Percentiles rank a stretch among this genome's conserved stretches.
These are phyloP conservation scores for Sanghuangporus baumii DNA, from an alignment of 1,284 basidiomycete genomes.

Conservation along the genomic window DNA sequence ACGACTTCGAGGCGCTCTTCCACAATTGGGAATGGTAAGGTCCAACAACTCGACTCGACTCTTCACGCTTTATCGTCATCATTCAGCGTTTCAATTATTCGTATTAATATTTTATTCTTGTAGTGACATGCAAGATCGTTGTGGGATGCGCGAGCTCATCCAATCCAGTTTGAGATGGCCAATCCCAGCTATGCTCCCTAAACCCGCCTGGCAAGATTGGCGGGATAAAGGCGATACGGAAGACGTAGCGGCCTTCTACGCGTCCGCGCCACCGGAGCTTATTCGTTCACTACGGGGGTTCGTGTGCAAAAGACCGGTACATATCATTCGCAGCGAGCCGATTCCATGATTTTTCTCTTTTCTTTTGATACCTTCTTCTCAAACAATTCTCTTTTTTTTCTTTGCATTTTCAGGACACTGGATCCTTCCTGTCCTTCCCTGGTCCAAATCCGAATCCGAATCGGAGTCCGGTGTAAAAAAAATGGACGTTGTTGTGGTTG, in stretches of 20 bases:
- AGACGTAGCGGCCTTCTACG: slow-evolving; percentile 16
- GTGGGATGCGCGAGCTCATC: slow-evolving; percentile 49
- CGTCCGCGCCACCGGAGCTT: slow-evolving; percentile 25
- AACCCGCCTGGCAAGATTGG: slow-evolving; percentile 51
- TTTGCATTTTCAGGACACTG: background rate
- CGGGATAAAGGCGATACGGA: slow-evolving; percentile 30
- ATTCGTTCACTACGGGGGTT: slow-evolving; percentile 43
- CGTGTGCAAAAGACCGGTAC: slow-evolving; percentile 32
- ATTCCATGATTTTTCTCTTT: background rate
- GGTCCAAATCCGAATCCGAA: too few species aligned
- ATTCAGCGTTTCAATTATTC: background rate
- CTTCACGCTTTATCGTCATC: background rate
- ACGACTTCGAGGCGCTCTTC: slow-evolving; percentile 64
- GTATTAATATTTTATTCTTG: background rate
- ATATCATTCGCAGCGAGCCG: background rate
- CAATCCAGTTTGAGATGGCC: slow-evolving; percentile 45
- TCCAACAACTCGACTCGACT: too few species aligned
- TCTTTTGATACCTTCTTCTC: background rate
- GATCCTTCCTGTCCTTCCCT: background rate
- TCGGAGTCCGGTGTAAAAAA: too few species aligned
- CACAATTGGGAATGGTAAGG: slow-evolving; percentile 62
- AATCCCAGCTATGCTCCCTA: slow-evolving; percentile 39
- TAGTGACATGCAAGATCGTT: slow-evolving; percentile 74
- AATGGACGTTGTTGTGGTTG: too few species aligned
- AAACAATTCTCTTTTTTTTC: background rate